phyloP scores from a whole-genome alignment of 495 filamentous ascomycete genomes.

The Lentithecium fluviatile region DNA sequence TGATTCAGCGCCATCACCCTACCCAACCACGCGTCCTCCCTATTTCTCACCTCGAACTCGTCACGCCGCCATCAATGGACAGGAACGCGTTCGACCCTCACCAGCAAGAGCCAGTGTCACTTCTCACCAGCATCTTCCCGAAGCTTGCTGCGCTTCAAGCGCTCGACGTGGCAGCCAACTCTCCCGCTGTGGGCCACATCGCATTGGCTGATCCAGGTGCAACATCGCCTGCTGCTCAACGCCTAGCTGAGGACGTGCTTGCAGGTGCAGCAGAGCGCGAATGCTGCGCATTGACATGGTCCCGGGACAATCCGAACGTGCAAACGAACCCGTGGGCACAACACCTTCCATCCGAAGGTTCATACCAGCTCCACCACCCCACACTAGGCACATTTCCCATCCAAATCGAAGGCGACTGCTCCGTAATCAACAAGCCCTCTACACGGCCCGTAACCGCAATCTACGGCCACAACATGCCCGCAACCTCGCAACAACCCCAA shows the following conservation, averaged over 20 bases:
- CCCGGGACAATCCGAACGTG: constrained; percentile 16
- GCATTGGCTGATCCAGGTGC: constrained; percentile 45
- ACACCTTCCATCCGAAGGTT: constrained; percentile 50
- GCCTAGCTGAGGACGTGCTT: constrained; percentile 56
- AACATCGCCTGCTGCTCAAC: constrained; percentile 39
- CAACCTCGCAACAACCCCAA: constrained; percentile 5
- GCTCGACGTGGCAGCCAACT: constrained; percentile 59
- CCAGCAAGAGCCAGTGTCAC: constrained; percentile 41
- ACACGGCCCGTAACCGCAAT: constrained; percentile 30
- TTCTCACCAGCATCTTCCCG: constrained; percentile 73
- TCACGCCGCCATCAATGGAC: constrained; percentile 33
- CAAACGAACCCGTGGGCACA: constrained; percentile 33
- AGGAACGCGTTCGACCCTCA: constrained; percentile 35
- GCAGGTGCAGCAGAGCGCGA: constrained; percentile 67
- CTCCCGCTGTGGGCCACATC: constrained; percentile 46
- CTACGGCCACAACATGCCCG: constrained; percentile 35
- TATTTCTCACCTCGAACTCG: constrained; percentile 34
- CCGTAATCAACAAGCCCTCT: constrained; percentile 41
- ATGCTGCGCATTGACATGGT: constrained; percentile 68
- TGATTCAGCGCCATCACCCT: constrained; percentile 39
- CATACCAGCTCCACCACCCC: constrained; percentile 73
- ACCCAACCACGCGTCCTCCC: constrained; percentile 34
- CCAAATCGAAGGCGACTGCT: constrained; percentile 50
- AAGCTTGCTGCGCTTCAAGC: constrained; percentile 67
- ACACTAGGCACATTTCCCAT: constrained; percentile 48